Percentiles rank a stretch among this genome's conserved stretches.
Evolutionary conservation across 805 yeast genomes (phyloP).

Genomic region (Yarrowia sp.): DNA sequence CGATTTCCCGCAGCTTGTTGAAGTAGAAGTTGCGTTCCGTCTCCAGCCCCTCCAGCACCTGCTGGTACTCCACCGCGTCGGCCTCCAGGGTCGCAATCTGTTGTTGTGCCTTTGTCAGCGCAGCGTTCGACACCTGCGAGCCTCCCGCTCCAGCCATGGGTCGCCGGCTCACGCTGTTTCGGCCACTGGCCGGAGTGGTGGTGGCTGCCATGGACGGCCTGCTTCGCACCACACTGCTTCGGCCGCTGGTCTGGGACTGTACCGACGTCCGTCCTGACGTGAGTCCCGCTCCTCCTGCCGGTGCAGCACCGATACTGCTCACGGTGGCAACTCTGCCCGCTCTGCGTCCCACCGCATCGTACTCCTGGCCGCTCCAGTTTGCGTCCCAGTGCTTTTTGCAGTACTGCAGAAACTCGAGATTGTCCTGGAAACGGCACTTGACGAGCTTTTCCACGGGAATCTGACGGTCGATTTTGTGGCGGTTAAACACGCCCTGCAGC

Average conservation of each 20-base stretch:
- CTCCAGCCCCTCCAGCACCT: slow-evolving; percentile 59
- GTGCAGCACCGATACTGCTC: too few species aligned
- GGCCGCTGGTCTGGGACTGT: neutral
- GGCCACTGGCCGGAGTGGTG: too few species aligned
- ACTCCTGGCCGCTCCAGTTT: slow-evolving; percentile 60
- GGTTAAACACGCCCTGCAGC: slow-evolving; percentile 73
- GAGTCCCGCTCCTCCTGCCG: neutral
- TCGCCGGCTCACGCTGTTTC: too few species aligned
- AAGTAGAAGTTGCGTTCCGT: slow-evolving; percentile 89
- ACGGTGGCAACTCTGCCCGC: slow-evolving; percentile 34
- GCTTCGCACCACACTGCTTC: neutral
- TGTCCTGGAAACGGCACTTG: slow-evolving; percentile 89
- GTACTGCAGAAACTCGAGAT: slow-evolving; percentile 93
- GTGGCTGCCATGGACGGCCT: too few species aligned
- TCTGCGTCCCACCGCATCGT: slow-evolving; percentile 66
- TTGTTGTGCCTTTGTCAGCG: slow-evolving; percentile 44
- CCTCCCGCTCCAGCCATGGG: too few species aligned
- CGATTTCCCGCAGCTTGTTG: slow-evolving; percentile 83
- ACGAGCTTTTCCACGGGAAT: slow-evolving; percentile 78
- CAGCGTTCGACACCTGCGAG: neutral
- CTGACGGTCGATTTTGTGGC: slow-evolving; percentile 64
- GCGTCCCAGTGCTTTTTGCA: slow-evolving; percentile 78
- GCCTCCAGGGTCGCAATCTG: slow-evolving; percentile 44
- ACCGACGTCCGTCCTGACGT: neutral
- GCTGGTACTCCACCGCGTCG: slow-evolving; percentile 55